Evolutionary conservation across 331 rosid species (phyloP).

Genomic region (Pyracantha coccinea): DNA sequence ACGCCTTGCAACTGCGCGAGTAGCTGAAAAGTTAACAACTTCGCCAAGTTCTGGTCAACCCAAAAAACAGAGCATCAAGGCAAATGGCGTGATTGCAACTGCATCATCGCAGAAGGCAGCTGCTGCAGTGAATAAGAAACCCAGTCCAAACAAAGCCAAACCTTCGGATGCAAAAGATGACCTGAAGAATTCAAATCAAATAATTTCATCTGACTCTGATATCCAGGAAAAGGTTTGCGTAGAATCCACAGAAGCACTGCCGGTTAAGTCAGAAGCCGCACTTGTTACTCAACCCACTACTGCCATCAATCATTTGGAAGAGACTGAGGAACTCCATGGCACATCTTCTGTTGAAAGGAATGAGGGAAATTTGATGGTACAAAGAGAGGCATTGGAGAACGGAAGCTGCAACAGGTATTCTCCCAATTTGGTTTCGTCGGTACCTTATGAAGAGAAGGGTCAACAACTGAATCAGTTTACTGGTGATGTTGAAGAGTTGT

Average conservation of each 20-base stretch:
- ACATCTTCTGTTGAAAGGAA: conserved; percentile 28
- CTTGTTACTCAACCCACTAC: conserved; percentile 26
- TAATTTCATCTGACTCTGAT: conserved; percentile 29
- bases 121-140: conserved; percentile 43
- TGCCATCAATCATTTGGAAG: conserved; percentile 21
- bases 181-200: conserved; percentile 25
- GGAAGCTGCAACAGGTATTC: conserved; percentile 24
- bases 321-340: conserved; percentile 27
- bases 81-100: conserved; percentile 21
- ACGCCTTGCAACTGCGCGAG: conserved; percentile 65
- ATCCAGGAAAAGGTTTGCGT: conserved; percentile 27
- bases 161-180: conserved; percentile 33
- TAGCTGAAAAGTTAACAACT: conserved; percentile 36
- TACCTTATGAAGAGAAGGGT: conserved; percentile 18
- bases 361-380: conserved; percentile 14
- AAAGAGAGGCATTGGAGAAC: conserved; percentile 12
- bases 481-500: conserved; percentile 17
- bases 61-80: conserved; percentile 44
- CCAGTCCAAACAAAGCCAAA: conserved; percentile 37
- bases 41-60: conserved; percentile 32
- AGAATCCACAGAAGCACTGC: conserved; percentile 28
- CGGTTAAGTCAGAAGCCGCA: conserved; percentile 17
- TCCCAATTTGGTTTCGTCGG: conserved; percentile 3
- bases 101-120: conserved; percentile 27
- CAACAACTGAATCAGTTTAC: conserved; percentile 14